These are phyloP conservation scores for Ogataea haglerorum DNA, from an alignment of 805 yeast genomes.

Conservation along the genomic window DNA sequence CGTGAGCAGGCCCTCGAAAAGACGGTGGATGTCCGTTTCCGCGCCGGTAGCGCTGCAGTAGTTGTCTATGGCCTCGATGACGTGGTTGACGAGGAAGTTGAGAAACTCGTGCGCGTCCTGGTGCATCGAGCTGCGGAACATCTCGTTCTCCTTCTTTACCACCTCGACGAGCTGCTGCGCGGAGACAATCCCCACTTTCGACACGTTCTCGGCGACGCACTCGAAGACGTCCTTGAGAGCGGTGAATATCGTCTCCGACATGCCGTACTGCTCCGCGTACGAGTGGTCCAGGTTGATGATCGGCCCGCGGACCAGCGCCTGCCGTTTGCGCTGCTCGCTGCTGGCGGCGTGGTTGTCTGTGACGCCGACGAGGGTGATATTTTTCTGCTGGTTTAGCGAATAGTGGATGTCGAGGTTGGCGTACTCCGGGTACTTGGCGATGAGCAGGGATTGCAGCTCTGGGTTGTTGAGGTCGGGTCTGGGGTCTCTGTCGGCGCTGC, in stretches of 20 bases:
- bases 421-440: conserved; percentile 31
- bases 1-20: conserved; percentile 82
- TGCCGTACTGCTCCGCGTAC: conserved; percentile 46
- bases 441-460: conserved; percentile 20
- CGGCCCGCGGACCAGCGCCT: conserved; percentile 79
- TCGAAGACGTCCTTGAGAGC: conserved; percentile 85
- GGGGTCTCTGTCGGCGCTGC: background rate
- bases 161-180: conserved; percentile 72
- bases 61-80: conserved; percentile 49
- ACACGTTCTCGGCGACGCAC: conserved; percentile 66
- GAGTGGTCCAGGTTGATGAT: conserved; percentile 77
- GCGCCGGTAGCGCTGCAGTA: conserved; percentile 19
- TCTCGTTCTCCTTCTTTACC: conserved; percentile 74
- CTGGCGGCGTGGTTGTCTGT: conserved; percentile 41
- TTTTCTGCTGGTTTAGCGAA: conserved; percentile 39
- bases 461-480: conserved; percentile 14
- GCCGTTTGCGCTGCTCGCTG: conserved; percentile 71
- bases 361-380: conserved; percentile 45
- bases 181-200: conserved; percentile 78
- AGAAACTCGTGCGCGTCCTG: conserved; percentile 98
- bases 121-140: conserved; percentile 90
- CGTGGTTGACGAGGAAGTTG: conserved; percentile 74
- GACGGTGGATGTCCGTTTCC: conserved; percentile 43
- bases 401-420: conserved; percentile 35
- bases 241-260: conserved; percentile 51